Base-by-base conservation (phyloP, 129 eudicot species). In the Dittrichia graveolens region DNA sequence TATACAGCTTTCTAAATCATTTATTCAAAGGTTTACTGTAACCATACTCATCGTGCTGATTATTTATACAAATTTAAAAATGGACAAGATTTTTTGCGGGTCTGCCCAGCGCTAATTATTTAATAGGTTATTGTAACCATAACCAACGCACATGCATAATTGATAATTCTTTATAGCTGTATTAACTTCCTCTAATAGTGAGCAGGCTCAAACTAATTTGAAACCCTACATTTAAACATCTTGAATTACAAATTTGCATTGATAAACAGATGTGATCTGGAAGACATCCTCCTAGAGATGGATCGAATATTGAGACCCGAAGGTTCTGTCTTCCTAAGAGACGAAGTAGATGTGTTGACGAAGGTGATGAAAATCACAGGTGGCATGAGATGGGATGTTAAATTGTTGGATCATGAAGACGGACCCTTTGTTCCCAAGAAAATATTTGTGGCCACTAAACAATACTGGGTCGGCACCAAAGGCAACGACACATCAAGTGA, bases 241-340 rank as follows among this genome's bases (percentile, higher is more conserved):
- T 40, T 60, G 15, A 54, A 6, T 38, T 4, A 39, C 14, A 72
- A 60, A 59, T 60, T 38, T 46, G 48, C 52, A 18, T 62, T 61
- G 40, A 43, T 67, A 65, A 11, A 68, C 79, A 93, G 98, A 86
- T 93, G 98, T 37, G 88, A 84, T 19, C 67, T 83, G 35, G 98
- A 93, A 79, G 96, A 89, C 79, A 93, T 93, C 37, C 92, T 93
- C 11, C 73, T 93, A 38, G 98, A 93, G 50, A 93, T 93, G 96
- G 98, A 93, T 61, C 90, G 98, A n/a, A 85, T 89, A 49, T 78
- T 93, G 75, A 78, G 98, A 31, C 98, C 98, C 1, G 98, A 93
- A 87, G 98, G 98, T 42, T 15, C 83, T 2, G 96, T 87, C 41
- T 85, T 93, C 40, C 65, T 93, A 57, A 78, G 96, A 38, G 98